Evolutionary conservation across 768 basidiomycete species (phyloP), one percentile per base, ranked within the genome.

Genomic region (Tulasnella sp.): DNA sequence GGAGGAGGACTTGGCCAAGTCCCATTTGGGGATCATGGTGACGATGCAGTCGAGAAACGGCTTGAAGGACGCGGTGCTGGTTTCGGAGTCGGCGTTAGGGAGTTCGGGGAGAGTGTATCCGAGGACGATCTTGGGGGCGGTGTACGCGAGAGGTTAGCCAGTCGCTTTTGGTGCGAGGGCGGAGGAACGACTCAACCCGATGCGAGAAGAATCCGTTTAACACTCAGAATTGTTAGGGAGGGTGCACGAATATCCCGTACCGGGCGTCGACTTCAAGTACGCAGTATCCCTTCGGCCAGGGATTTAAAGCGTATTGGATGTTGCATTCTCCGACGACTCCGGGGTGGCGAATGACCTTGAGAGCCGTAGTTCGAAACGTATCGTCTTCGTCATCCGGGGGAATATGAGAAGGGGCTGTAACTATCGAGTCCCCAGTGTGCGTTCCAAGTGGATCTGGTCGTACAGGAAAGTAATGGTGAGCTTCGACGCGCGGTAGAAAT

Each of bases 11-110:
- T 99, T 99, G 76, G 95, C 94, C 71, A 99, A 83, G 82, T 99
- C 97, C 96, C 97, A 98, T 80, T 98, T 98, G 74, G 97, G 97
- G 75, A 99, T 98, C 83, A 98, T 99, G 64, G 95, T 97, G 73
- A 99, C 97, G 78, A 99, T 97, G 81, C 98, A 99, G 81, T 99
- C 97, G 47, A 99, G 85, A 7, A 95, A 96, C 32, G 97, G 96
- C 79, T 99, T 96, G 81, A 98, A 99, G 82, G 96, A 98, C 2
- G 97, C 97, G 11, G 97, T 98, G 1, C 97, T 99, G 3, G 95
- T 96, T 83, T 98, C 98, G 67, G 97, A 98, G 75, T 98, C 97
- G 44, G 97, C 95, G 80, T 99, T 99, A 14, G 96, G 96, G 29
- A 98, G 86, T 83, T 98, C 96, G 5, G 96, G 96, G 36, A 99